Conservation (phyloP, 2,329 filamentous ascomycete species). For the Ophiostoma angusticollis region DNA sequence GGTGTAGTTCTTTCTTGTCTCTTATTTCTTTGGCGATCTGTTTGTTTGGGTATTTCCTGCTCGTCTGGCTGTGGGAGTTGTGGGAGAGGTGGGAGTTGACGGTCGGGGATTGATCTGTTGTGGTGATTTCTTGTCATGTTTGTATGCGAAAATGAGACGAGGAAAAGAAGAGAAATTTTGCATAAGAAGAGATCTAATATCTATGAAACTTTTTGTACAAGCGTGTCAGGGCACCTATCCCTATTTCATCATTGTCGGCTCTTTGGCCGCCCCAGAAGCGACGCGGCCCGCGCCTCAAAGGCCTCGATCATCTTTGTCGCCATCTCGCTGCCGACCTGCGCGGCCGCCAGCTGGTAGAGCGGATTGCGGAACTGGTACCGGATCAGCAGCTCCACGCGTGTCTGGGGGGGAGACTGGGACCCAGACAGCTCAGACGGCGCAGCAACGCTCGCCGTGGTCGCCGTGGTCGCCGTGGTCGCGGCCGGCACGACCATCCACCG, state of each 20-base stretch:
- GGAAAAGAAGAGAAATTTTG: too few species aligned
- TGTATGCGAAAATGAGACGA: background rate
- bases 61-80: too few species aligned
- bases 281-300: slow-evolving; percentile 69
- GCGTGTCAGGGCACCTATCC: background rate
- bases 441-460: slow-evolving; percentile 23
- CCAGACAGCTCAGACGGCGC: too few species aligned
- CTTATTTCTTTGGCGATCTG: too few species aligned
- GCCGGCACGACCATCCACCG: slow-evolving; percentile 50
- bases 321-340: slow-evolving; percentile 70
- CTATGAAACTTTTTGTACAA: background rate
- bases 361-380: slow-evolving; percentile 80
- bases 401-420: too few species aligned
- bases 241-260: background rate
- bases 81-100: too few species aligned
- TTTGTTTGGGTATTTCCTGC: too few species aligned
- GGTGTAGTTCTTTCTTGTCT: too few species aligned
- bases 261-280: slow-evolving; percentile 23
- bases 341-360: slow-evolving; percentile 72
- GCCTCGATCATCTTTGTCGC: slow-evolving; percentile 84
- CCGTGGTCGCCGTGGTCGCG: slow-evolving; percentile 18
- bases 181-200: too few species aligned
- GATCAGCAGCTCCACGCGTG: slow-evolving; percentile 63
- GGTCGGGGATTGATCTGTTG: too few species aligned
- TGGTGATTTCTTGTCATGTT: too few species aligned